phyloP scores from a whole-genome alignment of 139 green algal species.

The Closterium sp. region DNA sequence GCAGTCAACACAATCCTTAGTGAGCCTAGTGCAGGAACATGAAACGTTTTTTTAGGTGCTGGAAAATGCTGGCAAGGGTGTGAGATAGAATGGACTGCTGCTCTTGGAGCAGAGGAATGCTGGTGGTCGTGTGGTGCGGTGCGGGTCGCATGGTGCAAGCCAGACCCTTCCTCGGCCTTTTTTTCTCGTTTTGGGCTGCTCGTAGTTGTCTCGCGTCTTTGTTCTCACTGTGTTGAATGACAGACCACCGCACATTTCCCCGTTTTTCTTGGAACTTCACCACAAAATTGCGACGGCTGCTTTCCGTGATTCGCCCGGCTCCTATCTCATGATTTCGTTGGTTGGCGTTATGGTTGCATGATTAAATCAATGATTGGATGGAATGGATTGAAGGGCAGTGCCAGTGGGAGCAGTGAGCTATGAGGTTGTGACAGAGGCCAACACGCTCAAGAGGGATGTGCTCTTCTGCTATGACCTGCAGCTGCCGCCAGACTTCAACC shows the following conservation, averaged over 20 bases:
- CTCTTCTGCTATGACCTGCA: slow-evolving; percentile 89
- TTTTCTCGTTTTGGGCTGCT: too few species aligned
- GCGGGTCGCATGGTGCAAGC: neutral
- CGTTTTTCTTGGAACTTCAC: neutral
- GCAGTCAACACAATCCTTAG: too few species aligned
- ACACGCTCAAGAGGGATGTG: slow-evolving; percentile 79
- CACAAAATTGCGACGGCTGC: neutral
- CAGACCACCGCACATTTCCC: neutral
- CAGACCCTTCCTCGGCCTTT: neutral
- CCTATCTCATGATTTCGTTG: neutral
- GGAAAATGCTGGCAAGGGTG: neutral
- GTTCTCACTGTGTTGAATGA: neutral
- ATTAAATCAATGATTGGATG: neutral
- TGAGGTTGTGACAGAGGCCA: slow-evolving; percentile 10
- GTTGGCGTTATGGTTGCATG: neutral
- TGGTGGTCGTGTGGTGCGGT: too few species aligned
- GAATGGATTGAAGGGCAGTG: slow-evolving; percentile 29
- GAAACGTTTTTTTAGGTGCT: neutral
- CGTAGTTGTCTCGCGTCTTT: neutral
- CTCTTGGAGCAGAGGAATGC: neutral
- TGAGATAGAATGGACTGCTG: neutral
- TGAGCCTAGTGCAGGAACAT: too few species aligned
- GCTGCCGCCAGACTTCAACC: slow-evolving; percentile 78
- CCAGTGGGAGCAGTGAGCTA: slow-evolving; percentile 67
- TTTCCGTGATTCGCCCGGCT: neutral